A percentile compares a stretch with the other conserved stretches of the same genome.
Conservation (phyloP, 202 grass and related monocot genomes). For the Carex sylvatica region DNA sequence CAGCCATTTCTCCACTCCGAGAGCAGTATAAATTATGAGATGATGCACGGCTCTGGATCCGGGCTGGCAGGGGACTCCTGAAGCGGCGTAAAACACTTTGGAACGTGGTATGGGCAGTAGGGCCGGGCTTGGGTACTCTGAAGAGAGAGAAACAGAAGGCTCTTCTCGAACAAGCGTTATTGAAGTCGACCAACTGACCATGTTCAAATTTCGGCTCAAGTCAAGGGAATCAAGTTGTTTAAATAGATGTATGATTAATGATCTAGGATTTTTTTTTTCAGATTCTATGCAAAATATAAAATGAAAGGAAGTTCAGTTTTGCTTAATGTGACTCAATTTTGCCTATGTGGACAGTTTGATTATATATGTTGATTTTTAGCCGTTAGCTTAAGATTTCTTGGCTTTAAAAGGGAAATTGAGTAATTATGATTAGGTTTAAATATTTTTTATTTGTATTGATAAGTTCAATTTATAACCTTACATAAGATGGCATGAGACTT, state of each 20-base stretch:
- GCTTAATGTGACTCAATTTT: neutral
- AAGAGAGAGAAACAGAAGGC: too few relatives aligned
- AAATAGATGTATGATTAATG: slow-evolving; percentile 1
- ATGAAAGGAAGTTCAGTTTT: neutral
- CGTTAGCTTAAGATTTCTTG: neutral
- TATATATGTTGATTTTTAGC: neutral
- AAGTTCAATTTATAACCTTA: neutral
- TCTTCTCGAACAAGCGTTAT: too few relatives aligned
- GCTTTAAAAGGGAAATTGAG: neutral
- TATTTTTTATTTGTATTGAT: neutral
- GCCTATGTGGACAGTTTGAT: neutral
- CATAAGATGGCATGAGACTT: neutral
- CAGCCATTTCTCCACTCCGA: too few relatives aligned
- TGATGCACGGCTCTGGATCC: too few relatives aligned
- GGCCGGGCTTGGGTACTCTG: too few relatives aligned
- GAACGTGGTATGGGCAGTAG: too few relatives aligned
- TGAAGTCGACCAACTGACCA: neutral
- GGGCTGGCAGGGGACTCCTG: too few relatives aligned
- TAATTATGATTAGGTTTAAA: neutral
- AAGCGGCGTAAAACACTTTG: too few relatives aligned
- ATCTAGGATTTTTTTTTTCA: neutral
- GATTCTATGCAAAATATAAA: neutral
- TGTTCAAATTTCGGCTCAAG: too few relatives aligned
- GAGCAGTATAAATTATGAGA: too few relatives aligned
- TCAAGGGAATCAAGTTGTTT: slow-evolving; percentile 28